A percentile compares a stretch with the other conserved stretches of the same genome.
These are phyloP conservation scores for Arabis hirsuta DNA, from an alignment of 345 rosid species.

Conservation along the genomic window DNA sequence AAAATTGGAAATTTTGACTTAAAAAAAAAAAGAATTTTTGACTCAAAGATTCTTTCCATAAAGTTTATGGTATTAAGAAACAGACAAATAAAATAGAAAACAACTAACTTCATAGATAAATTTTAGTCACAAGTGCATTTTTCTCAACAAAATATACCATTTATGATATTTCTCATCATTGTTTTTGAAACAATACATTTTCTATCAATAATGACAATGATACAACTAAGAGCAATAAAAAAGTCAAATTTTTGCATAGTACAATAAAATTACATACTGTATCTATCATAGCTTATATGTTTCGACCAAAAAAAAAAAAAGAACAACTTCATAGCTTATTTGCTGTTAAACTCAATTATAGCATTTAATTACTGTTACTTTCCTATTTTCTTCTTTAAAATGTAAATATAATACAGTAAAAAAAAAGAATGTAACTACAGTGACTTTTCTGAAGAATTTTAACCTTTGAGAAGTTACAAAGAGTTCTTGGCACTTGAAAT, in stretches of 20 bases:
- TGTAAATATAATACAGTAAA: slow-evolving; percentile 19
- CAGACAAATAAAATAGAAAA: too few species aligned
- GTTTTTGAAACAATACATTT: background rate
- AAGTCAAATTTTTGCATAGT: too few species aligned
- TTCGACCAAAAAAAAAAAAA: too few species aligned
- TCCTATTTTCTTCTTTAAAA: slow-evolving; percentile 1
- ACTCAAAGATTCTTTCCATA: too few species aligned
- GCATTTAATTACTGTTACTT: slow-evolving; percentile 5
- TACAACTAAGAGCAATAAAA: background rate
- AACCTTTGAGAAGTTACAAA: background rate
- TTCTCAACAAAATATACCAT: background rate
- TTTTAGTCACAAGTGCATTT: background rate
- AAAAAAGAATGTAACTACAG: background rate
- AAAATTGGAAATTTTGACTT: too few species aligned
- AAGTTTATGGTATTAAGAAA: too few species aligned
- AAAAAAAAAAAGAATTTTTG: too few species aligned
- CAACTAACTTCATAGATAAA: background rate
- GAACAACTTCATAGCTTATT: background rate
- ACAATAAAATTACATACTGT: too few species aligned
- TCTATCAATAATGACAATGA: background rate
- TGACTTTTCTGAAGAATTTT: slow-evolving; percentile 9
- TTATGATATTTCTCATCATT: background rate
- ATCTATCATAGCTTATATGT: too few species aligned
- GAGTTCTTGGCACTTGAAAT: slow-evolving; percentile 1
- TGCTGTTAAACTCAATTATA: background rate